Evolutionary conservation across 2,329 filamentous ascomycete species (phyloP).

Genomic region (Neofusicoccum laricinum): DNA sequence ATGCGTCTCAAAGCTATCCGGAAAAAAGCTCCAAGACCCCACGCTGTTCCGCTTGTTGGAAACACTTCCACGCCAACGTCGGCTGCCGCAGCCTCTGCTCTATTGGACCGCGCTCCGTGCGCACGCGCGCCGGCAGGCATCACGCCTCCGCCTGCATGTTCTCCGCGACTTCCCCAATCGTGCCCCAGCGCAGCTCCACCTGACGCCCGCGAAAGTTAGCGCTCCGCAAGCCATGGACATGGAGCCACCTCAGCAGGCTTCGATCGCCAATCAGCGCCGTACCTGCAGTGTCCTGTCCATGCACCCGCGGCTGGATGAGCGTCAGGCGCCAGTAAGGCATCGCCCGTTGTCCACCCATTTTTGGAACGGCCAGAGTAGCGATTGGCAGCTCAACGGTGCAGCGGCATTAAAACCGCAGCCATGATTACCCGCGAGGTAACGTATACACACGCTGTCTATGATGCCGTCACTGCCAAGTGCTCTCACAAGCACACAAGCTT

Average conservation of each 20-base stretch:
- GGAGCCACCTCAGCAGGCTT: neutral
- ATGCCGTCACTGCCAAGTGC: neutral
- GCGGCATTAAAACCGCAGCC: neutral
- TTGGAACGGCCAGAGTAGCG: neutral
- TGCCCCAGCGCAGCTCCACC: neutral
- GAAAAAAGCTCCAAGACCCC: no score
- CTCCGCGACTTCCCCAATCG: neutral
- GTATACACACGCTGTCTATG: neutral
- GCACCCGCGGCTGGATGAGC: neutral
- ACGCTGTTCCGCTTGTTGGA: no score
- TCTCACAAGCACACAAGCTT: neutral
- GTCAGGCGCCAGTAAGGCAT: constrained; percentile 3
- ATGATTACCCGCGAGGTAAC: neutral
- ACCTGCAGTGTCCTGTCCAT: neutral
- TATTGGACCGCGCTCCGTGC: neutral
- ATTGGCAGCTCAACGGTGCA: neutral
- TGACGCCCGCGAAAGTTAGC: neutral
- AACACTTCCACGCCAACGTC: no score
- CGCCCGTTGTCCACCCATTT: neutral
- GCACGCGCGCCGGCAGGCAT: constrained; percentile 4
- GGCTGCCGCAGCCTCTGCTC: no score
- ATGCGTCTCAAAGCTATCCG: no score
- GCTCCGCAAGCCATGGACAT: constrained; percentile 1
- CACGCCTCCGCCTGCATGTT: constrained; percentile 6
- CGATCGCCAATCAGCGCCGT: constrained; percentile 3